Percentiles rank a stretch among this genome's conserved stretches.
These are phyloP conservation scores for Fusarium nurragi DNA, from an alignment of 2,329 filamentous ascomycete species.

Conservation along the genomic window DNA sequence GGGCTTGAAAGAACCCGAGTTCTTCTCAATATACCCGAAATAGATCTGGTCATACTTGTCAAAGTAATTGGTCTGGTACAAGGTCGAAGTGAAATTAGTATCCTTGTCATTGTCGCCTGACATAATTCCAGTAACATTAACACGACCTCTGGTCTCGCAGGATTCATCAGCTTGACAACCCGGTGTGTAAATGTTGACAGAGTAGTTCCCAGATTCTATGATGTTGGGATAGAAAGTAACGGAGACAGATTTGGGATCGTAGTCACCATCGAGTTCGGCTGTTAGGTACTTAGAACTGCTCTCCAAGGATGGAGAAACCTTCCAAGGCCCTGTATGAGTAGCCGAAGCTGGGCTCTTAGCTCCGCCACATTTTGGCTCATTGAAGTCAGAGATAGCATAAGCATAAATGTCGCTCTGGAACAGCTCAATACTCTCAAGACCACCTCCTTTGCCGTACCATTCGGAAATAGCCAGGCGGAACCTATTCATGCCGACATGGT, in stretches of 20 bases:
- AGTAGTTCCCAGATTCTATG: slow-evolving; percentile 89
- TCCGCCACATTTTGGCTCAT: slow-evolving; percentile 83
- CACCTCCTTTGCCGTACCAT: slow-evolving; percentile 88
- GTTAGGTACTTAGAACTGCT: slow-evolving; percentile 83
- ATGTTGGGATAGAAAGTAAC: slow-evolving; percentile 88
- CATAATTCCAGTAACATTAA: slow-evolving; percentile 82
- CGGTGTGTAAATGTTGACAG: slow-evolving; percentile 89
- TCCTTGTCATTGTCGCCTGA: slow-evolving; percentile 57
- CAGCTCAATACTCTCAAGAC: slow-evolving; percentile 85
- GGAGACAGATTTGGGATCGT: slow-evolving; percentile 67
- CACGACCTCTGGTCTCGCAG: slow-evolving; percentile 78
- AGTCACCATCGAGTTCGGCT: slow-evolving; percentile 66
- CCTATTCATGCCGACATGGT: slow-evolving; percentile 83
- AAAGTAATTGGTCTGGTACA: slow-evolving; percentile 93
- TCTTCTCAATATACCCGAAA: slow-evolving; percentile 83
- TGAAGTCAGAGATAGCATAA: slow-evolving; percentile 87
- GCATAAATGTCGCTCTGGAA: slow-evolving; percentile 86
- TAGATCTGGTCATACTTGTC: slow-evolving; percentile 97
- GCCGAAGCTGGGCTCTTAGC: slow-evolving; percentile 70
- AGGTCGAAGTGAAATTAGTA: slow-evolving; percentile 64
- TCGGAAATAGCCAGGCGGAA: slow-evolving; percentile 87
- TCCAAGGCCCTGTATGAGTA: slow-evolving; percentile 79
- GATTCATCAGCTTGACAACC: slow-evolving; percentile 84
- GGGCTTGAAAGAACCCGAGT: slow-evolving; percentile 77
- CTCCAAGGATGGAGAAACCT: slow-evolving; percentile 69